phyloP scores from a whole-genome alignment of 176 grass and related monocot genomes.

The Aegilops umbellulata region DNA sequence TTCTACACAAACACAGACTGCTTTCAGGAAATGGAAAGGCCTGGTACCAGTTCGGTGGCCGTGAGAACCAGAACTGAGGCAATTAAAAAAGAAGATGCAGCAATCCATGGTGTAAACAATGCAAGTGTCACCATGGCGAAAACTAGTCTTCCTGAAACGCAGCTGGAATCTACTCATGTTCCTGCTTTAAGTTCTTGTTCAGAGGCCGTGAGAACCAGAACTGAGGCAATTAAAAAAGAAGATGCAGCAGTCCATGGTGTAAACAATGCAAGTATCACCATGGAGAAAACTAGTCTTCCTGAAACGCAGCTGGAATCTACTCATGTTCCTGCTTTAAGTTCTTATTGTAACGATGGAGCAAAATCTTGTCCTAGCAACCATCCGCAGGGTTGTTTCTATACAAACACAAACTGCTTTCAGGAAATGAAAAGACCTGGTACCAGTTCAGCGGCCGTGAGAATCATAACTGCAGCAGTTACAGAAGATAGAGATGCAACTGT shows the following conservation, averaged over 20 bases:
- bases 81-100: background rate
- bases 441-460: slow-evolving; percentile 25
- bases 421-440: background rate
- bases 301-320: slow-evolving; percentile 25
- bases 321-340: slow-evolving; percentile 11
- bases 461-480: slow-evolving; percentile 28
- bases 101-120: background rate
- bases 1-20: slow-evolving; percentile 11
- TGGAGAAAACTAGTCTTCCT: slow-evolving; percentile 9
- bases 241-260: background rate
- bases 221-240: background rate
- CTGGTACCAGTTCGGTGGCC: background rate
- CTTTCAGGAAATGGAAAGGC: slow-evolving; percentile 3
- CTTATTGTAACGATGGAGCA: slow-evolving; percentile 19
- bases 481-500: background rate
- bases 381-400: slow-evolving; percentile 11
- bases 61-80: background rate
- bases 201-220: background rate
- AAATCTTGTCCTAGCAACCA: slow-evolving; percentile 21
- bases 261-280: background rate
- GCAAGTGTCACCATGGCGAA: slow-evolving; percentile 7
- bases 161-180: background rate
- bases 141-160: slow-evolving; percentile 14
- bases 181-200: slow-evolving; percentile 29
- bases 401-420: slow-evolving; percentile 17